Evolutionary conservation across 2,329 filamentous ascomycete species (phyloP), one percentile per base, ranked within the genome.

Genomic region (Aspergillus clavatus): DNA sequence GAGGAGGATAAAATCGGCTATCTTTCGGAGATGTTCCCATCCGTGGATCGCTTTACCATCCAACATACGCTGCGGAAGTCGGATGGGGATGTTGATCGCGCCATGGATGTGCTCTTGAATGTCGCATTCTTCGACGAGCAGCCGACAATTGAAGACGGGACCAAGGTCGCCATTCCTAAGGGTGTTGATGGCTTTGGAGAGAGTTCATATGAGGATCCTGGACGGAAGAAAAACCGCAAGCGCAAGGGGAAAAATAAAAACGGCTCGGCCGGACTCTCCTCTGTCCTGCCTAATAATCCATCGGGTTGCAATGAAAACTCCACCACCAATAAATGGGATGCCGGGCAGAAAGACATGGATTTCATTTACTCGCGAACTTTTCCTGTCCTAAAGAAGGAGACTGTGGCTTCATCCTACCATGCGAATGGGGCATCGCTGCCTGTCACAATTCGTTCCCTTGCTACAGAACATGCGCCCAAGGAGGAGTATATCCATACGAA

Each of bases 181-280:
- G 87, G 89, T 0, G 74, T 96, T n/a, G 89, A 96, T 46, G 89
- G 80, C 0, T 95, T 95, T 61, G 82, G 80, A 18, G 75, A 80
- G 29, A 76, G 76, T 0, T 76, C 81, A 12, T 68, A 74, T 12
- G 64, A 69, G 1, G 63, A 63, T 1, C 59, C 61, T 5, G 61
- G 62, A 11, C 63, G 67, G 16, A 65, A 69, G 58, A 69, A 72
- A 47, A 63, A 68, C 16, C 63, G 63, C 6, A 80, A 72, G 52
- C 68, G 66, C 41, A 70, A 69, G 47, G 54, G 28, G n/a, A 58
- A 60, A 45, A 61, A 58, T 24, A 70, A 63, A 35, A 66, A 60
- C 28, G 60, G 48, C 45, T 59, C 57, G 48, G 70, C 40, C 3
- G 53, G 55, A 2, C 14, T 45, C n/a, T 29, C 39, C 10, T 50